phyloP scores from a whole-genome alignment of 2,329 filamentous ascomycete genomes.

The Colletotrichum sp. region DNA sequence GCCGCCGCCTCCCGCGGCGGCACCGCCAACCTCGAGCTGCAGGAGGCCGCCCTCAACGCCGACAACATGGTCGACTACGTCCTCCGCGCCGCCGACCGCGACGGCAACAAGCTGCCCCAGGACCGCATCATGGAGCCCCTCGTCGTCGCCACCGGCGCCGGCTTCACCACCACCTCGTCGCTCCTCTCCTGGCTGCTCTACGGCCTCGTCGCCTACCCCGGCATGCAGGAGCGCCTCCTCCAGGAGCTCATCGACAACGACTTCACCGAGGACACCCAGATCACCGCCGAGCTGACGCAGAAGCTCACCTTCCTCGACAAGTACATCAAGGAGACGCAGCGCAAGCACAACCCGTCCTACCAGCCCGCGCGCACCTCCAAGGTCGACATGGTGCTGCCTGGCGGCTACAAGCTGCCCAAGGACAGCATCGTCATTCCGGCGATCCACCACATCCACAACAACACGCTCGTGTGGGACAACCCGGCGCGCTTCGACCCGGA shows the following conservation, averaged over 20 bases:
- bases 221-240: slow-evolving; percentile 60
- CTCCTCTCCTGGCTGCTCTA: slow-evolving; percentile 65
- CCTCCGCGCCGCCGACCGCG: slow-evolving; percentile 55
- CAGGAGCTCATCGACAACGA: slow-evolving; percentile 61
- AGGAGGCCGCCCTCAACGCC: slow-evolving; percentile 55
- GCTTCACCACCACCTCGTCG: slow-evolving; percentile 65
- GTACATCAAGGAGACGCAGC: slow-evolving; percentile 66
- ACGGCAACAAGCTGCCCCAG: slow-evolving; percentile 58
- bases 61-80: slow-evolving; percentile 55
- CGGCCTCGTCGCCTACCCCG: slow-evolving; percentile 55
- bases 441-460: slow-evolving; percentile 57
- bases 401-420: slow-evolving; percentile 60
- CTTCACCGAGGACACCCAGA: slow-evolving; percentile 44
- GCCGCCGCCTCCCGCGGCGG: slow-evolving; percentile 41
- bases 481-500: slow-evolving; percentile 63
- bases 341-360: slow-evolving; percentile 64
- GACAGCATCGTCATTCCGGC: slow-evolving; percentile 59
- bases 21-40: slow-evolving; percentile 42
- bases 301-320: slow-evolving; percentile 58
- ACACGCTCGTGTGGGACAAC: slow-evolving; percentile 61
- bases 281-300: slow-evolving; percentile 52
- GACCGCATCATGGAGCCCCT: slow-evolving; percentile 43
- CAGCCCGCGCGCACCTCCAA: slow-evolving; percentile 64
- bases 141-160: slow-evolving; percentile 59
- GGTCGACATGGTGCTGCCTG: slow-evolving; percentile 60